Evolutionary conservation across 352 stramenopile genomes (phyloP), one percentile per base, ranked within the genome.

Genomic region (Pythium myriotylum): DNA sequence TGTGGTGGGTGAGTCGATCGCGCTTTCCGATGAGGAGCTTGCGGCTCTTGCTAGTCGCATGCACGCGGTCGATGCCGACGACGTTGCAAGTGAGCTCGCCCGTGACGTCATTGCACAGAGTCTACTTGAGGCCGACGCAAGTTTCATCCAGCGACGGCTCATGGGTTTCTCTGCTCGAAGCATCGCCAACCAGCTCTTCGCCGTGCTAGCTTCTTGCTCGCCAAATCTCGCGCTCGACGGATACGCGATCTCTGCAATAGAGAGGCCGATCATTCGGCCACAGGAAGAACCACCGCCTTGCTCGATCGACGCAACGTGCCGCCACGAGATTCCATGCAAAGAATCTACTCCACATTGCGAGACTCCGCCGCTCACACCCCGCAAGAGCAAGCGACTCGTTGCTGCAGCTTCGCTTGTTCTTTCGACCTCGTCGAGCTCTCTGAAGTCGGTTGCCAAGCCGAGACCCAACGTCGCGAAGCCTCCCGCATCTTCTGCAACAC

Each of bases 11-110:
- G 29, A 35, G 29, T 10, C 29, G 29, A 10, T 35, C 29, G 29
- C 29, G 29, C 29, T 35, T 35, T 10, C 29, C 5, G 29, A 35
- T 23, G 13, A 51, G 43, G 6, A 26, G 46, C 46, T 4, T 33
- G 2, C n/a, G 14, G 4, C n/a, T 45, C 51, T 49, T 10, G 40
- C 19, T 12, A 19, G 35, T 20, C 52, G 53, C 4, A 52, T 58
- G 10, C 8, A 20, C 3, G 16, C 22, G 13, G 19, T 70, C 7
- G 74, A 82, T 26, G 55, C 49, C 14, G 71, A 79, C 39, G 68
- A 75, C 27, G 14, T 57, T 1, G 66, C 79, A 10, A 42, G 58
- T 2, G 68, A 77, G 27, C 40, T 83, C 14, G 56, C 68, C 4
- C 23, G 59, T 1, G 48, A 48, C 7, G 59, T 72, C 7, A 42